Base-by-base conservation (phyloP, 768 basidiomycete species). In the Boletus sp. region DNA sequence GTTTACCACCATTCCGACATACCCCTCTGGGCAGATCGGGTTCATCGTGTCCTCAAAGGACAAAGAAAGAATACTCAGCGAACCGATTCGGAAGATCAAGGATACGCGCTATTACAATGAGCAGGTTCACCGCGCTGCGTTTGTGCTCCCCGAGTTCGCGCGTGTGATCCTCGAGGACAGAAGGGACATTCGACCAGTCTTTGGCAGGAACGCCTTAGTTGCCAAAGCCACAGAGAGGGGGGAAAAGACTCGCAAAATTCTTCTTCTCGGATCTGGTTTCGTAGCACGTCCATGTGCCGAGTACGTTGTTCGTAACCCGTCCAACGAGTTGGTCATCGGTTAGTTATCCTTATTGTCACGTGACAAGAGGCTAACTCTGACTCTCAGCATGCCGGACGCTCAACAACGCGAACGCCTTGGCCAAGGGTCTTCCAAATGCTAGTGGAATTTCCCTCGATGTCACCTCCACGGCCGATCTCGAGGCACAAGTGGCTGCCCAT, bases 11-110 rank as follows among this genome's bases (percentile, higher is more conserved):
- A 95, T 98, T 63, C 96, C 96, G 1, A 97, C 95, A 15, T 99
- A 99, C 75, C 97, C 97, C 18, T 89, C 91, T n/a, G 97, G 97
- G 37, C 94, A 95, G 70, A 99, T 98, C 66, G 95, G 97, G 24
- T 95, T 95, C 76, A 81, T 95, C 63, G 79, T 98, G 46, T 92
- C 90, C 72, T 87, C 94, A 54, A 94, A 90, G 75, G 87, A 87
- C 30, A 73, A 77, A 15, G 79, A 76, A 29, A 80, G 91, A 51
- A 84, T 90, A 69, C 75, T 99, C 60, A 82, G 78, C 51, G 84
- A 78, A 18, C 89, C 95, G 0, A 63, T 94, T 40, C 84, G 94
- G 54, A 77, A 86, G 45, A 84, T 96, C 35, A 76, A 79, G 41
- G 74, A 76, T 59, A 91, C 89, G 32, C 81, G 78, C 51, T 98